Base-by-base conservation (phyloP, 2,329 filamentous ascomycete species). In the Helicocarpus griseus region DNA sequence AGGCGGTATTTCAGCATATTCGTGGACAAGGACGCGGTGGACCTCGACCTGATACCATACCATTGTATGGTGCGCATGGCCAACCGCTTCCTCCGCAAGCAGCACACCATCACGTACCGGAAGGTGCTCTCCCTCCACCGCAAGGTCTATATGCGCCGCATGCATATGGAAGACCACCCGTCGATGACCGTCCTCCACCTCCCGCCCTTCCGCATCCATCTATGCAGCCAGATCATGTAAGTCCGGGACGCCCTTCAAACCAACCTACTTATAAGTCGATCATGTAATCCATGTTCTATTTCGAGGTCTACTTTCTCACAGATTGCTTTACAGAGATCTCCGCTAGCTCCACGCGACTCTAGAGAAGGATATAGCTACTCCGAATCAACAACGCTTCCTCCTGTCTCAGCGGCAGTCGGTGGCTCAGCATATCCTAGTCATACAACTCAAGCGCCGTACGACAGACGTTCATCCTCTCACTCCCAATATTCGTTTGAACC, bases 1-100 rank as follows among this genome's bases (percentile, higher is more conserved):
- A 86, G 63, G 82, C 83, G 5, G 80, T 83, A 53, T 86, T 78
- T 56, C 77, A 77, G 14, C 71, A 76, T 60, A 64, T 79, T 62
- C 72, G 75, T 51, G 73, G 73, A 56, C 51, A 55, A 29, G 64
- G 63, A 53, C 64, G 58, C 36, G 62, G 57, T 29, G 66, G 67
- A 39, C 59, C 61, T 49, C 65, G 65, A 50, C 61, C 65, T 50
- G 68, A 69, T 52, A 61, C 61, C 29, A 60, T 70, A 38, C 60
- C 71, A 57, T 66, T 77, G 24, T 76, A 76, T 58, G 73, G 73
- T 48, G 73, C 73, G 19, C 73, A 76, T 56, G 74, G 74, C 21
- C 73, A 76, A 57, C 74, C 63, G 14, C 60, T 60, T 21, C 60
- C 58, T 48, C 56, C 63, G 45, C 61, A 59, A 19, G 53, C 55